A percentile compares a stretch with the other conserved stretches of the same genome.
Conservation (phyloP, 1,139 yeast species). For the Debaryomyces nepalensis region DNA sequence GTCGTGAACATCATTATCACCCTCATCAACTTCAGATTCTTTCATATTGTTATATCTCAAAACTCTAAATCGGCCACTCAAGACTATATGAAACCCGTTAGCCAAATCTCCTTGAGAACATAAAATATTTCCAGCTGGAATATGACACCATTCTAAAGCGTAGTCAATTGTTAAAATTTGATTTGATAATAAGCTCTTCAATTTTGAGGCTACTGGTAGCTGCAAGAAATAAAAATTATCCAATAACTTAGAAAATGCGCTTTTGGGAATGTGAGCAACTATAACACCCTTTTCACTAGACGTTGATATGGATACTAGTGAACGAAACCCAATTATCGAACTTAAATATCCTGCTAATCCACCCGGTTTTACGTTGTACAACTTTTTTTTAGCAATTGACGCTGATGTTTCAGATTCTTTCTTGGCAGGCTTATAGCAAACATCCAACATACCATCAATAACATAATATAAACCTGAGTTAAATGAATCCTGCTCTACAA, state of each 20-base stretch:
- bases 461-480: slow-evolving; percentile 80
- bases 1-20: slow-evolving; percentile 18
- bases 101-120: slow-evolving; percentile 87
- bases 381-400: slow-evolving; percentile 17
- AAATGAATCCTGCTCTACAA: slow-evolving; percentile 67
- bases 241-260: slow-evolving; percentile 63
- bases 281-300: slow-evolving; percentile 60
- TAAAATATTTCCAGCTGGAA: slow-evolving; percentile 80
- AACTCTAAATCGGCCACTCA: slow-evolving; percentile 88
- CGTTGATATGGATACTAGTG: slow-evolving; percentile 68
- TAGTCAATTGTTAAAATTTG: slow-evolving; percentile 79
- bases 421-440: slow-evolving; percentile 39
- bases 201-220: slow-evolving; percentile 73
- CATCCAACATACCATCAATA: slow-evolving; percentile 75
- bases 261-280: slow-evolving; percentile 73
- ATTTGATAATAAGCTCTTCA: slow-evolving; percentile 68
- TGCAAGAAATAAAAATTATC: slow-evolving; percentile 80
- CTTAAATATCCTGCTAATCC: slow-evolving; percentile 90
- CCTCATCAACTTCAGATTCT: slow-evolving; percentile 15
- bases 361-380: slow-evolving; percentile 72
- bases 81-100: slow-evolving; percentile 87
- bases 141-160: slow-evolving; percentile 94
- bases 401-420: slow-evolving; percentile 24
- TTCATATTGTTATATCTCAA: slow-evolving; percentile 36
- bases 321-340: slow-evolving; percentile 75